Base-by-base conservation (phyloP, 1,139 yeast species). In the Yamadazyma siamensis region DNA sequence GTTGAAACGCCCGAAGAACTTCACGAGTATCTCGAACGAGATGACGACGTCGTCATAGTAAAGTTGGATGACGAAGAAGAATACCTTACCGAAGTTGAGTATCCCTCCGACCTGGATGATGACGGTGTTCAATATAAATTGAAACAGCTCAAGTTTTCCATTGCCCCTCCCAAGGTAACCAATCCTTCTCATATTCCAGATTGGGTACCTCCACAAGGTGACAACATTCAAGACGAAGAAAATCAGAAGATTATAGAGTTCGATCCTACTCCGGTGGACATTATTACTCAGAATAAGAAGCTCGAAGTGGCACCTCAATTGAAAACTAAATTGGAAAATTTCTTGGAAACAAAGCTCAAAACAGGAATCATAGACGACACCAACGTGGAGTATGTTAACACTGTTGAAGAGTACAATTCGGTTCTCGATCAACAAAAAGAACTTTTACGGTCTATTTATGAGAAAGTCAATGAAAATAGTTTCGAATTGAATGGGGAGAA, bases 141-240 rank as follows among this genome's bases (percentile, higher is more conserved):
- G 11, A 56, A 80, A 11, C 64, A 61, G 7, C 46, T 84, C 13
- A 70, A 62, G 23, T 66, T 66, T 28, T 49, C 72, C 2, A 61
- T 76, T 5, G 83, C 87, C 1, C 67, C 70, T 8, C 82, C 81
- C 16, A 56, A 75, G 6, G 68, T 86, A 4, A 81, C 94, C 0
- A 89, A 87, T 50, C 96, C 96, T 2, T 70, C 77, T 4, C 95
- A 87, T 59, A 52, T 73, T 65, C 44, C 75, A 66, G 32, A 84
- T 61, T 56, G 95, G 89, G 46, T 79, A 54, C 60, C 69, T 8
- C 50, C 72, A 53, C 44, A 50, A 50, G 48, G 50, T 54, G 33
- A 50, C 43, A 76, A 47, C 66, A 70, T 45, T 21, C 29, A 41
- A 40, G 60, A 69, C 33, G 65, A 80, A 4, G 55, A 62, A 1